Percentiles rank a stretch among this genome's conserved stretches.
Evolutionary conservation across 2,329 filamentous ascomycete genomes (phyloP).

Genomic region (Cladophialophora chaetospira): DNA sequence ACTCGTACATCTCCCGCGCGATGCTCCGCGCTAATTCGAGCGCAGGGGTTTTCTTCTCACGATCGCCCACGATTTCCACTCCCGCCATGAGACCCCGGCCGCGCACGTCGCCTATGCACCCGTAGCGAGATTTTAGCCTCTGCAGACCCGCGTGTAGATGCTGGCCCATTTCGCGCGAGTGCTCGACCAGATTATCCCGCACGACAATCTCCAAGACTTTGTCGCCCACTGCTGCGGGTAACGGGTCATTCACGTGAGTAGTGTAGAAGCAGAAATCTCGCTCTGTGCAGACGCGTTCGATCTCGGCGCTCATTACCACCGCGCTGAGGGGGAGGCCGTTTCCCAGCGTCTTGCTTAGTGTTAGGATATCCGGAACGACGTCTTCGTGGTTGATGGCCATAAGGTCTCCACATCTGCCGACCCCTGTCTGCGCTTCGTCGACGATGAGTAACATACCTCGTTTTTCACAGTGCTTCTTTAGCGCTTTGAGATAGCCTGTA

Average conservation of each 20-base stretch:
- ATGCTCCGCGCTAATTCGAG: constrained; percentile 53
- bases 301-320: constrained; percentile 58
- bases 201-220: constrained; percentile 65
- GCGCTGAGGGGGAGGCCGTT: constrained; percentile 62
- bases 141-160: constrained; percentile 53
- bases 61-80: constrained; percentile 59
- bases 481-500: constrained; percentile 57
- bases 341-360: constrained; percentile 63
- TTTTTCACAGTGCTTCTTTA: constrained; percentile 57
- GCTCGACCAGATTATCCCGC: constrained; percentile 55
- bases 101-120: constrained; percentile 64
- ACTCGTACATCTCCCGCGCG: constrained; percentile 51
- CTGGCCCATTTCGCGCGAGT: constrained; percentile 48
- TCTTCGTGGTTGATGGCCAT: constrained; percentile 61
- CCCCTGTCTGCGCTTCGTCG: constrained; percentile 62
- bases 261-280: constrained; percentile 60
- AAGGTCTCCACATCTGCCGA: constrained; percentile 59
- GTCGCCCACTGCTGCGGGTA: constrained; percentile 61
- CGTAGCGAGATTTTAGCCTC: constrained; percentile 53
- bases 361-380: constrained; percentile 61
- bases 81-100: constrained; percentile 61
- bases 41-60: constrained; percentile 51
- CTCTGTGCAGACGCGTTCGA: constrained; percentile 53
- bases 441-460: constrained; percentile 61
- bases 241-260: constrained; percentile 64